Evolutionary conservation across 345 rosid genomes (phyloP).

Genomic region (Adansonia digitata): DNA sequence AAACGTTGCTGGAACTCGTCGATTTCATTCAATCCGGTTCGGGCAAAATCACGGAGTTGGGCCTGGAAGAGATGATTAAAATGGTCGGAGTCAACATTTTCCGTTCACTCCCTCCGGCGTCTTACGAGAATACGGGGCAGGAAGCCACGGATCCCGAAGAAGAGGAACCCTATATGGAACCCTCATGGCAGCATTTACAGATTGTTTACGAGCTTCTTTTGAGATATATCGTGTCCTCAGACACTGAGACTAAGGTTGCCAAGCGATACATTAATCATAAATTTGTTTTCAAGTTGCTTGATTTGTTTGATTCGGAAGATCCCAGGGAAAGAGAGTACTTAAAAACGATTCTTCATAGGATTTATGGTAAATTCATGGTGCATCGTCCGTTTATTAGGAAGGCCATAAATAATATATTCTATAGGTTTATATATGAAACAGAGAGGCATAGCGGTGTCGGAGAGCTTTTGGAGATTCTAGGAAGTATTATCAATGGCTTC

Average conservation of each 20-base stretch:
- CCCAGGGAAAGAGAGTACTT: slow-evolving; percentile 82
- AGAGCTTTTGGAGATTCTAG: slow-evolving; percentile 80
- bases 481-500: slow-evolving; percentile 90
- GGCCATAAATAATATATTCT: slow-evolving; percentile 70
- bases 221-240: slow-evolving; percentile 72
- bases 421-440: slow-evolving; percentile 80
- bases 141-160: slow-evolving; percentile 67
- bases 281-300: slow-evolving; percentile 66
- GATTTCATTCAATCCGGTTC: slow-evolving; percentile 77
- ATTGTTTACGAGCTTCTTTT: slow-evolving; percentile 71
- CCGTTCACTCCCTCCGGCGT: slow-evolving; percentile 71
- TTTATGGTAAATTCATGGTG: slow-evolving; percentile 91
- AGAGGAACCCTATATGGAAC: slow-evolving; percentile 78
- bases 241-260: slow-evolving; percentile 73
- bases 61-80: slow-evolving; percentile 78
- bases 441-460: slow-evolving; percentile 83
- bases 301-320: slow-evolving; percentile 81
- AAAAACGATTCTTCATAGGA: slow-evolving; percentile 78
- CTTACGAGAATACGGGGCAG: slow-evolving; percentile 77
- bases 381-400: slow-evolving; percentile 87
- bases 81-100: slow-evolving; percentile 67
- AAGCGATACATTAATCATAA: slow-evolving; percentile 74
- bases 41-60: slow-evolving; percentile 53
- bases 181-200: slow-evolving; percentile 90
- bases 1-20: slow-evolving; percentile 65